Evolutionary conservation across 2,329 filamentous ascomycete genomes (phyloP).

Genomic region (Gaeumannomyces tritici): DNA sequence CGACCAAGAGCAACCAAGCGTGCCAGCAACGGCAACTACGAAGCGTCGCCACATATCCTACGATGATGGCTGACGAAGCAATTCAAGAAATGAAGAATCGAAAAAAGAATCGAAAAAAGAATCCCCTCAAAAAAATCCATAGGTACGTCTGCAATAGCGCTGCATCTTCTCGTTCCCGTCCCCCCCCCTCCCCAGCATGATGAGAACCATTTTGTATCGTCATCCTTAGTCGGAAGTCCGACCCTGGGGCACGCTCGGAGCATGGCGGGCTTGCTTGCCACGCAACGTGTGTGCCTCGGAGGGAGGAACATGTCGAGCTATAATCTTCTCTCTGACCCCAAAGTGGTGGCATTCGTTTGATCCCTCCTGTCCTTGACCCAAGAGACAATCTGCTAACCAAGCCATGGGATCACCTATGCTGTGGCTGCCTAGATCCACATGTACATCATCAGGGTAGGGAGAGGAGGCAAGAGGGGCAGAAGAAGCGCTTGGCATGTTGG

Average conservation of each 20-base stretch:
- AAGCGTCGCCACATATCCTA: conserved; percentile 38
- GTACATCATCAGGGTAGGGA: too few relatives aligned
- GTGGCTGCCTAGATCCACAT: background rate
- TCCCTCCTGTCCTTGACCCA: background rate
- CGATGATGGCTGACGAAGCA: conserved; percentile 27
- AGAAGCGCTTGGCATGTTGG: too few relatives aligned
- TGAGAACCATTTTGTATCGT: conserved; percentile 76
- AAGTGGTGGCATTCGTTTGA: background rate
- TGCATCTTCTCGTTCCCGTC: conserved; percentile 2
- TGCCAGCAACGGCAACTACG: conserved; percentile 15
- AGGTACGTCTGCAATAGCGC: background rate
- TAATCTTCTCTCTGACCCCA: conserved; percentile 45
- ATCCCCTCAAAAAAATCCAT: background rate
- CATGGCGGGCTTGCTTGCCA: conserved; percentile 1
- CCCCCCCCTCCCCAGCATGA: conserved; percentile 41
- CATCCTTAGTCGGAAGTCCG: conserved; percentile 85
- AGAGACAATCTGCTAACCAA: background rate
- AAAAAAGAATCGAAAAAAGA: too few relatives aligned
- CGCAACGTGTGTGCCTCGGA: background rate
- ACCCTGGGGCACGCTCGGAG: conserved; percentile 4
- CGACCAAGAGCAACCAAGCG: conserved; percentile 21
- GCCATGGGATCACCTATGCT: background rate
- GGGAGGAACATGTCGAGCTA: conserved; percentile 26
- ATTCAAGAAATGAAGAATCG: too few relatives aligned
- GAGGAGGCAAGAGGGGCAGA: background rate